Evolutionary conservation across 1,284 basidiomycete genomes (phyloP).

Genomic region (Ceratobasidium sp.): DNA sequence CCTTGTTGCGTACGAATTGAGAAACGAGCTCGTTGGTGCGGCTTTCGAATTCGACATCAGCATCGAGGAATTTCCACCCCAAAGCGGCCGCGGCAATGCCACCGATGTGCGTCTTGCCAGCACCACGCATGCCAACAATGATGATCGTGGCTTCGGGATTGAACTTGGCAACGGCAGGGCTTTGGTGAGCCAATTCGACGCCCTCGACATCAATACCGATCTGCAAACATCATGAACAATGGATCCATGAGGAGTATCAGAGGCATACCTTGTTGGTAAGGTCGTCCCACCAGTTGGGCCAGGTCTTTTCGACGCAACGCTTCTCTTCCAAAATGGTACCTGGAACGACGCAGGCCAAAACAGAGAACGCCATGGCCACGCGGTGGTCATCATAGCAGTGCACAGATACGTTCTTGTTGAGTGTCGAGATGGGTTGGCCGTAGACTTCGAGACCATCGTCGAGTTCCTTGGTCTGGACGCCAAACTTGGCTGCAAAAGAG

Average conservation of each 20-base stretch:
- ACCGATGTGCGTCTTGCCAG: constrained; percentile 93
- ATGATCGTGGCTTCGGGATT: constrained; percentile 72
- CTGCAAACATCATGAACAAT: constrained; percentile 52
- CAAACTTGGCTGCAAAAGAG: constrained; percentile 81
- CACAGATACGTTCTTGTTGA: constrained; percentile 75
- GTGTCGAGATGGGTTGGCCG: constrained; percentile 69
- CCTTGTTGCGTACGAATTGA: constrained; percentile 77
- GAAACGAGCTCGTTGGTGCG: constrained; percentile 70
- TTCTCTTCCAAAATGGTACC: constrained; percentile 92
- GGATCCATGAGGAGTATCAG: too few species aligned
- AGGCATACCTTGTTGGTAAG: constrained; percentile 82
- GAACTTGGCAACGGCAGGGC: constrained; percentile 51
- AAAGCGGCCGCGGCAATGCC: constrained; percentile 77
- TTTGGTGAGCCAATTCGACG: constrained; percentile 59
- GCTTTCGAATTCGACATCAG: constrained; percentile 80
- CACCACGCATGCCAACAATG: constrained; percentile 95
- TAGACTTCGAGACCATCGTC: constrained; percentile 93
- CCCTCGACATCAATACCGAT: constrained; percentile 91
- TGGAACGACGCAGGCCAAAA: constrained; percentile 77
- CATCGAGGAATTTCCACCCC: constrained; percentile 81
- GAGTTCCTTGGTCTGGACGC: constrained; percentile 89
- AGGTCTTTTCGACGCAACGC: constrained; percentile 98
- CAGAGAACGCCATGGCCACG: constrained; percentile 98
- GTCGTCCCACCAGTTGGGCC: constrained; percentile 99
- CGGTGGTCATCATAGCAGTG: constrained; percentile 99